Percentiles rank a stretch among this genome's conserved stretches.
Evolutionary conservation across 345 rosid species (phyloP).

Genomic region (Eucalyptus tenuipes): DNA sequence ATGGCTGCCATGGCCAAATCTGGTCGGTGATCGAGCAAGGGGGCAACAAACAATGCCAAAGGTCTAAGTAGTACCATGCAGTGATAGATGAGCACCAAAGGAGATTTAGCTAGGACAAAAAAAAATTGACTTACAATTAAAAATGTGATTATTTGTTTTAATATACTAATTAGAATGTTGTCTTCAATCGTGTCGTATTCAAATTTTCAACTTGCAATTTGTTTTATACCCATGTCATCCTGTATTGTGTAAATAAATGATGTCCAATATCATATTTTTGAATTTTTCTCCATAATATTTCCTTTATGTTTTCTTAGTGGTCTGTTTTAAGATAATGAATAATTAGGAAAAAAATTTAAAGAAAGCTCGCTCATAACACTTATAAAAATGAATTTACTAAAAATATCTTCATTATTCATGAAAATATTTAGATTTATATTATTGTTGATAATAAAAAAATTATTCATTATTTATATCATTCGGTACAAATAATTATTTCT

Average conservation of each 20-base stretch:
- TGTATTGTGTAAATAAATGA: not conserved
- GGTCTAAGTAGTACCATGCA: not conserved
- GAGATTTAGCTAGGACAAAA: not conserved
- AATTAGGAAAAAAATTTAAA: no score
- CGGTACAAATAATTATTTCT: no score
- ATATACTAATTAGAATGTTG: not conserved
- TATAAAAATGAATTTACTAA: not conserved
- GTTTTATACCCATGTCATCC: not conserved
- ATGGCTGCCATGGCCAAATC: not conserved
- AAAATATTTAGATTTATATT: not conserved
- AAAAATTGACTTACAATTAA: not conserved
- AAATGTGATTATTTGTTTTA: not conserved
- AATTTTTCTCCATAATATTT: not conserved
- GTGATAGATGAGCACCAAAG: not conserved
- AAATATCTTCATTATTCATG: not conserved
- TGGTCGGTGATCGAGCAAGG: not conserved
- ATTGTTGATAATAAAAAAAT: accelerated
- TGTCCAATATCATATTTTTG: not conserved
- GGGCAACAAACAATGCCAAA: no score
- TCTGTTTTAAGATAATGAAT: not conserved
- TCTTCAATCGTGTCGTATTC: accelerated
- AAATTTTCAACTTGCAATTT: not conserved
- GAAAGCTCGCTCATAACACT: not conserved
- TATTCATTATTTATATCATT: not conserved
- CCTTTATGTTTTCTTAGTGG: not conserved